A percentile compares a stretch with the other conserved stretches of the same genome.
Conservation (phyloP, 345 rosid species). For the Gossypium herbaceum region DNA sequence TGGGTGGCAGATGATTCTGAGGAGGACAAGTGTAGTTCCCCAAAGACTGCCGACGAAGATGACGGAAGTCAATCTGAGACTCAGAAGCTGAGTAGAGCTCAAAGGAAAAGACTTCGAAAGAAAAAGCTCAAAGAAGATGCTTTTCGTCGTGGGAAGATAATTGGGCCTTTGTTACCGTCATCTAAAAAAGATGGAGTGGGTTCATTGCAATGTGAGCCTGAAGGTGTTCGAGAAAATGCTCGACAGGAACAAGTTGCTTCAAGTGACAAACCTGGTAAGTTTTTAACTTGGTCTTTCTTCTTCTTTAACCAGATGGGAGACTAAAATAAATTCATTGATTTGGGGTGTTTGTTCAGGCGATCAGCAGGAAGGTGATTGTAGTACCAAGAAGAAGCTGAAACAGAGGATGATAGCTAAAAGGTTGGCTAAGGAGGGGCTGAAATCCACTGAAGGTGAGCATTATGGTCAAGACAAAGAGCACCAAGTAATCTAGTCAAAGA, state of each 20-base stretch:
- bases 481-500: background rate
- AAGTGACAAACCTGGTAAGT: constrained; percentile 10
- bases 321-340: background rate
- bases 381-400: constrained; percentile 40
- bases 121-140: constrained; percentile 63
- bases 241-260: constrained; percentile 20
- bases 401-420: constrained; percentile 56
- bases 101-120: constrained; percentile 71
- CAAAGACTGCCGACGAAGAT: constrained; percentile 20
- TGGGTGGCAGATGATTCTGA: constrained; percentile 40
- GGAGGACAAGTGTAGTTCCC: constrained; percentile 17
- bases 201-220: constrained; percentile 18
- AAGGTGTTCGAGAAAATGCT: constrained; percentile 58
- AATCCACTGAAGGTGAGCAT: constrained; percentile 10
- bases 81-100: constrained; percentile 56
- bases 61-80: constrained; percentile 18
- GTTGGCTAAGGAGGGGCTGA: constrained; percentile 32
- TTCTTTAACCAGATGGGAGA: too few relatives aligned
- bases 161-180: constrained; percentile 61
- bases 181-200: background rate
- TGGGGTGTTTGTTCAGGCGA: constrained; percentile 20
- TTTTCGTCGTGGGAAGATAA: constrained; percentile 39
- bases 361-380: constrained; percentile 3
- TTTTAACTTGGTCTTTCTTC: background rate
- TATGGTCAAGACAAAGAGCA: background rate